Conservation (phyloP, 139 green algal genomes). For the Raphidocelis subcapitata region DNA sequence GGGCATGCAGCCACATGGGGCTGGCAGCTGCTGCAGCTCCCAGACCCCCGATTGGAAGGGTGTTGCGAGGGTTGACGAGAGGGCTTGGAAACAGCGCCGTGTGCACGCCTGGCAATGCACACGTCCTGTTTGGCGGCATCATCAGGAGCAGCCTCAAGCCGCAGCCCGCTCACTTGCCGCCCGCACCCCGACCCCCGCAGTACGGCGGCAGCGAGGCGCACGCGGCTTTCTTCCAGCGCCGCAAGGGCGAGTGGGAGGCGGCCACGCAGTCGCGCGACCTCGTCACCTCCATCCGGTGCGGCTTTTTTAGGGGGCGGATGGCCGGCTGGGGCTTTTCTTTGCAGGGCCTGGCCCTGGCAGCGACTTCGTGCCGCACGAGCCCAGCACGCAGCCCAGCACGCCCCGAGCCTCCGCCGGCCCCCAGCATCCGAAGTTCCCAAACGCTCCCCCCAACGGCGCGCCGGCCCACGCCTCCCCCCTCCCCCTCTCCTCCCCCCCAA, state of each 20-base stretch:
- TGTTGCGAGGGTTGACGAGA: no score
- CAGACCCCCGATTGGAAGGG: not conserved
- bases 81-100: no score
- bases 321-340: not conserved
- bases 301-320: not conserved
- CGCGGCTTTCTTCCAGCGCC: conserved; percentile 76
- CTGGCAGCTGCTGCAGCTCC: not conserved
- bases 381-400: no score
- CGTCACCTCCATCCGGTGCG: conserved; percentile 40
- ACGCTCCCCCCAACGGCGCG: not conserved
- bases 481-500: conserved; percentile 47
- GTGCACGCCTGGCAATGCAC: no score
- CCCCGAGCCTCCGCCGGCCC: no score
- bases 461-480: conserved; percentile 17
- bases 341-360: conserved; percentile 19
- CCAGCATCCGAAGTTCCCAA: not conserved
- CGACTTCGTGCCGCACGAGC: no score
- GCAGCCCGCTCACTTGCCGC: not conserved
- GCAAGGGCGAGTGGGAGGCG: conserved; percentile 79
- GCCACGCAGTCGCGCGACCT: conserved; percentile 52
- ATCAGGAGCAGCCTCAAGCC: no score
- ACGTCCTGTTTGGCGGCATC: no score
- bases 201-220: conserved; percentile 95
- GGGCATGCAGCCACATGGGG: not conserved
- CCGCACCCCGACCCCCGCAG: conserved; percentile 40